A percentile compares a stretch with the other conserved stretches of the same genome.
These are phyloP conservation scores for Starmerella vitae DNA, from an alignment of 805 yeast genomes.

Conservation along the genomic window DNA sequence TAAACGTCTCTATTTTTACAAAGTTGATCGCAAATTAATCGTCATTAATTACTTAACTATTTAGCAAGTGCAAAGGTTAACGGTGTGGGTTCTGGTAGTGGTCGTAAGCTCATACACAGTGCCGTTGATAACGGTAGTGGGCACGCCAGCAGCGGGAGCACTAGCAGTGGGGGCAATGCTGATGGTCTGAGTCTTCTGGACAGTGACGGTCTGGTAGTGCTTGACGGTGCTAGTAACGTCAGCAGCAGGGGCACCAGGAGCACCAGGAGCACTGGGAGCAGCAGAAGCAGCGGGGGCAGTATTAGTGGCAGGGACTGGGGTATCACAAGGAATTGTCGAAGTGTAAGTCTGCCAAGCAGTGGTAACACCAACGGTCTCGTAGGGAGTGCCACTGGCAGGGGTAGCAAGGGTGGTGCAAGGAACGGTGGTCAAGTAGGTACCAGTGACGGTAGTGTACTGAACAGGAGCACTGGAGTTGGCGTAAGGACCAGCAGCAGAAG, in stretches of 20 bases:
- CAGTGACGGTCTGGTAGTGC: not conserved
- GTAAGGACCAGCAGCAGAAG: not conserved
- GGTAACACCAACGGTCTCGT: not conserved
- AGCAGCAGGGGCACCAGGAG: conserved; percentile 13
- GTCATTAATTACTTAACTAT: too few species aligned
- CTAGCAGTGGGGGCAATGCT: not conserved
- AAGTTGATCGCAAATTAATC: too few species aligned
- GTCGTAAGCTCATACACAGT: not conserved
- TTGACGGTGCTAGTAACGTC: not conserved
- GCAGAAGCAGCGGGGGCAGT: not conserved
- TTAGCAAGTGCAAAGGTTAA: not conserved
- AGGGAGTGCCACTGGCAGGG: not conserved
- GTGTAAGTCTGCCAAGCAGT: not conserved
- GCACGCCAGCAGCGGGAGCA: not conserved
- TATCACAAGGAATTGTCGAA: not conserved
- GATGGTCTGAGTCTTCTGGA: not conserved
- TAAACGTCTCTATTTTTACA: too few species aligned
- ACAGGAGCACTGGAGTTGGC: not conserved
- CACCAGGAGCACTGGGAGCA: conserved; percentile 1
- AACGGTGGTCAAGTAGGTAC: not conserved
- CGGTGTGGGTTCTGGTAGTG: not conserved
- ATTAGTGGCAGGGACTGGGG: not conserved
- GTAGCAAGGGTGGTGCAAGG: not conserved
- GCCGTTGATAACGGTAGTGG: not conserved
- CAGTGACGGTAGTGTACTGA: not conserved